phyloP scores from a whole-genome alignment of 2,329 filamentous ascomycete species.

The Scolecobasidium constrictum region DNA sequence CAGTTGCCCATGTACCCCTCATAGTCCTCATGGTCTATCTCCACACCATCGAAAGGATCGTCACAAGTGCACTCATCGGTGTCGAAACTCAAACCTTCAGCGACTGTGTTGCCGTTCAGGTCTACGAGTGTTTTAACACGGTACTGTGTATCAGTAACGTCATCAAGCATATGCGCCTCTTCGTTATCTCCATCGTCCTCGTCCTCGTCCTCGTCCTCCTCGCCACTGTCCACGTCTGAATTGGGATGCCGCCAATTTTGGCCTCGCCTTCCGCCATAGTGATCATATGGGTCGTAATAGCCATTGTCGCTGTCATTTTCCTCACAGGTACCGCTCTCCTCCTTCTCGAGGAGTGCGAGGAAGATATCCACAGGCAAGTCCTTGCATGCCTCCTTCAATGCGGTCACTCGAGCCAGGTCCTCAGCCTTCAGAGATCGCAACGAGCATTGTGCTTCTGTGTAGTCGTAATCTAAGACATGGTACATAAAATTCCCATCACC shows the following conservation, averaged over 20 bases:
- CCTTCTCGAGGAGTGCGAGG: too few species aligned
- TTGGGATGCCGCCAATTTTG: too few species aligned
- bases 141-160: constrained; percentile 8
- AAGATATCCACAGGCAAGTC: neutral
- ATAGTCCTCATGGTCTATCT: constrained; percentile 20
- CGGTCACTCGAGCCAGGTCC: too few species aligned
- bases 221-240: neutral
- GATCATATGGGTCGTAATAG: too few species aligned
- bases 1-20: constrained; percentile 19
- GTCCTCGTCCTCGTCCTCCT: neutral
- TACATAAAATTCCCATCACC: constrained; percentile 9
- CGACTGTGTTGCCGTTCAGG: constrained; percentile 10
- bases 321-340: too few species aligned
- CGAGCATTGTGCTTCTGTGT: constrained; percentile 11
- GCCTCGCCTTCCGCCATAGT: too few species aligned
- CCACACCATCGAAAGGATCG: constrained; percentile 14
- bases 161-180: constrained; percentile 5
- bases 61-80: constrained; percentile 14
- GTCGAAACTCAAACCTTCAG: constrained; percentile 10
- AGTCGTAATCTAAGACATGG: constrained; percentile 19
- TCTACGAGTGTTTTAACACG: constrained; percentile 12
- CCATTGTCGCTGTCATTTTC: too few species aligned
- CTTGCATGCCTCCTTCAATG: neutral
- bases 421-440: neutral
- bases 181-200: constrained; percentile 10